Evolutionary conservation across 345 rosid species (phyloP).

Genomic region (Psidium friedrichsthalianum): DNA sequence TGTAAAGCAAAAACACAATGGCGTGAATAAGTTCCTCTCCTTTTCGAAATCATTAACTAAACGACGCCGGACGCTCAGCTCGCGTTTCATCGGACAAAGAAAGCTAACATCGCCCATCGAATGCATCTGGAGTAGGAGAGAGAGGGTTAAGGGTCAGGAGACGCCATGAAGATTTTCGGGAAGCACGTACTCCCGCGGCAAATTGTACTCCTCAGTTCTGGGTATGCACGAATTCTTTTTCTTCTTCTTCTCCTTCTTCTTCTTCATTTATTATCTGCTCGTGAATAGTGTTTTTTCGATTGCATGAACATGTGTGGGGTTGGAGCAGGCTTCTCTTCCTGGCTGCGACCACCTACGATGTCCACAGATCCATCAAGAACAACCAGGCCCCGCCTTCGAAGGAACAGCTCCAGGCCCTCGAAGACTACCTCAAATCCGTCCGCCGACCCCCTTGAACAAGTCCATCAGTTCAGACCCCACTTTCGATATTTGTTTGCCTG

Average conservation of each 20-base stretch:
- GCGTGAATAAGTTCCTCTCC: not conserved
- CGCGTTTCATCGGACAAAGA: too few species aligned
- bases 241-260: not conserved
- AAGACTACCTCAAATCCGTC: constrained; percentile 6
- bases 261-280: not conserved
- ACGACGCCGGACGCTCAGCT: too few species aligned
- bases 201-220: constrained; percentile 7
- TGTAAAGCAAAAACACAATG: too few species aligned
- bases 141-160: not conserved
- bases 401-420: constrained; percentile 10
- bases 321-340: constrained; percentile 10
- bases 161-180: constrained; percentile 8
- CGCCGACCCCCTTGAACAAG: not conserved
- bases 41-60: too few species aligned
- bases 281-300: not conserved
- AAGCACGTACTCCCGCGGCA: constrained; percentile 11
- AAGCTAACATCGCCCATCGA: not conserved
- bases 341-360: constrained; percentile 15
- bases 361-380: constrained; percentile 19
- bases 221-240: not conserved
- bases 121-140: not conserved
- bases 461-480: not conserved
- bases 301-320: not conserved
- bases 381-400: constrained; percentile 9
- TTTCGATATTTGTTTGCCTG: not conserved